phyloP scores from a whole-genome alignment of 305 asterid genomes.

The Salvia sclarea region DNA sequence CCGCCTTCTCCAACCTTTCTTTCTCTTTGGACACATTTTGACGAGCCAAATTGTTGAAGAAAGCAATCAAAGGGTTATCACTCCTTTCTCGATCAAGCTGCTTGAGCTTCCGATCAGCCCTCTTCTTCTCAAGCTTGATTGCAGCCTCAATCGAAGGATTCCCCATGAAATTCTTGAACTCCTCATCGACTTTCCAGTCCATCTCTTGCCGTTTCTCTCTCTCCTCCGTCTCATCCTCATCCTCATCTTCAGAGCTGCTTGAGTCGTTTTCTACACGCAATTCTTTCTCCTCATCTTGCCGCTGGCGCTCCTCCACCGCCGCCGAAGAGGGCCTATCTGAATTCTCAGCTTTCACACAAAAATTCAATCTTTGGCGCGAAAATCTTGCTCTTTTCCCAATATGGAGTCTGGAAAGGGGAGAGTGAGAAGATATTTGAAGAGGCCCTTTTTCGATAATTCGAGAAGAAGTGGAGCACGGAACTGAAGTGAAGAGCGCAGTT shows the following conservation, averaged over 20 bases:
- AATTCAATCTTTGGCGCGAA: constrained; percentile 43
- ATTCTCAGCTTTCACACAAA: constrained; percentile 56
- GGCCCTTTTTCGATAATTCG: constrained; percentile 27
- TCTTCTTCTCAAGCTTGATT: constrained; percentile 88
- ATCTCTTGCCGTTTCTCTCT: constrained; percentile 64
- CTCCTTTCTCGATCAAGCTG: constrained; percentile 68
- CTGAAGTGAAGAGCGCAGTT: constrained; percentile 34
- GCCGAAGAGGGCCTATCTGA: constrained; percentile 47
- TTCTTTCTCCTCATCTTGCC: constrained; percentile 35
- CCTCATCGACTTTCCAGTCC: constrained; percentile 93
- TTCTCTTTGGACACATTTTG: constrained; percentile 66
- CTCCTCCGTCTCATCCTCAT: constrained; percentile 36
- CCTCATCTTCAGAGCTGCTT: constrained; percentile 29
- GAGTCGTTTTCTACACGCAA: constrained; percentile 29
- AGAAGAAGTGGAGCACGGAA: constrained; percentile 41
- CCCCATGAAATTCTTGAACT: constrained; percentile 91
- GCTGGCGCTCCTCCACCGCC: constrained; percentile 57
- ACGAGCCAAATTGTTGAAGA: constrained; percentile 60
- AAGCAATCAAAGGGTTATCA: constrained; percentile 58
- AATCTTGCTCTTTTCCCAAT: constrained; percentile 32
- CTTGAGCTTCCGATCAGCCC: constrained; percentile 78
- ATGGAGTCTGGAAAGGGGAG: constrained; percentile 34
- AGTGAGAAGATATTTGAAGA: constrained; percentile 11
- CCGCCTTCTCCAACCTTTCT: constrained; percentile 74
- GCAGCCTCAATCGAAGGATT: constrained; percentile 96